Conservation (phyloP, 768 basidiomycete species). For the Coprinopsis marcescibilis region DNA sequence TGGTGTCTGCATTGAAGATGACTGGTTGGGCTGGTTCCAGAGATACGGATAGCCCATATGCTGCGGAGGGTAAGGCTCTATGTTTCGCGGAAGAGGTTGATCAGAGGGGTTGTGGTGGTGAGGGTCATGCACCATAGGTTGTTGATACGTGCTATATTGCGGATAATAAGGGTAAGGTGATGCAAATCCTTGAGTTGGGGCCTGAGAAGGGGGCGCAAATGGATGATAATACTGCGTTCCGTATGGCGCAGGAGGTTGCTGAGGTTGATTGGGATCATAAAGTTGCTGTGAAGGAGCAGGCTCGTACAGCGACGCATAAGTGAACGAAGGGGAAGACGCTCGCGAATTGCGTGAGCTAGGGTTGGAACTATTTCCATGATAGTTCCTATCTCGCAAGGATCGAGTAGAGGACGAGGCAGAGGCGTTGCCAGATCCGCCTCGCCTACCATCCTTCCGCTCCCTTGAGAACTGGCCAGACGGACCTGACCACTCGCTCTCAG, state of each 20-base stretch:
- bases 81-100: slow-evolving; percentile 12
- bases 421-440: slow-evolving; percentile 32
- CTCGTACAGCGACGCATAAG: slow-evolving; percentile 70
- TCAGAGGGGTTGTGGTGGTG: slow-evolving; percentile 12
- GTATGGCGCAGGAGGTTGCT: slow-evolving; percentile 16
- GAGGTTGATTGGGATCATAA: slow-evolving; percentile 43
- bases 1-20: slow-evolving; percentile 12
- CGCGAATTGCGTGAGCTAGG: slow-evolving; percentile 68
- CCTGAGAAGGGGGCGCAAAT: slow-evolving; percentile 26
- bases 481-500: slow-evolving; percentile 77
- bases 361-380: slow-evolving; percentile 38
- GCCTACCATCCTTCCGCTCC: slow-evolving; percentile 51
- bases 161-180: slow-evolving; percentile 13
- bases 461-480: slow-evolving; percentile 43
- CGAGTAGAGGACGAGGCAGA: slow-evolving; percentile 56
- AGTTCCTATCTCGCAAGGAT: slow-evolving; percentile 48
- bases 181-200: slow-evolving; percentile 24
- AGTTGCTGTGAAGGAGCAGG: slow-evolving; percentile 36
- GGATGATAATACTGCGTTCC: slow-evolving; percentile 29
- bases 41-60: slow-evolving; percentile 12
- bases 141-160: slow-evolving; percentile 21
- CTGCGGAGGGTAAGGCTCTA: slow-evolving; percentile 14
- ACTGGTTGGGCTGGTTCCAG: slow-evolving; percentile 13
- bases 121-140: slow-evolving; percentile 14
- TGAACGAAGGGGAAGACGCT: slow-evolving; percentile 73